A percentile compares a stretch with the other conserved stretches of the same genome.
Evolutionary conservation across 768 basidiomycete species (phyloP).

Genomic region (Trametes meyenii): DNA sequence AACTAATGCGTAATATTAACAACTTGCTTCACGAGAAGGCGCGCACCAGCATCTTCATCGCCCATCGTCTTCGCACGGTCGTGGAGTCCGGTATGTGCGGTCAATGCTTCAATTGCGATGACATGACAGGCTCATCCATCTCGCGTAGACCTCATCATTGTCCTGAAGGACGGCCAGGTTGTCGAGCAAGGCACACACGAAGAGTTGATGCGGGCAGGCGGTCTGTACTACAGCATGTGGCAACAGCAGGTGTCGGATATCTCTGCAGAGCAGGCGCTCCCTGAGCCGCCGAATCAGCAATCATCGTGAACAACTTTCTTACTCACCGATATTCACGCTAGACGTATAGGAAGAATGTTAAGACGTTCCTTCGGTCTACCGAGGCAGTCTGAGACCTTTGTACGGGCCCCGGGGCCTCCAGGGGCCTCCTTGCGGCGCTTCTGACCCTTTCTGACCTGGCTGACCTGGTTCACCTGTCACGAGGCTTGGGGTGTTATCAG

Average conservation of each 20-base stretch:
- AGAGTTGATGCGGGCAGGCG: slow-evolving; percentile 69
- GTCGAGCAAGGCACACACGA: slow-evolving; percentile 95
- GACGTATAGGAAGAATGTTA: neutral
- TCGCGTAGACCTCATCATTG: slow-evolving; percentile 82
- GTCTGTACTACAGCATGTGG: slow-evolving; percentile 85
- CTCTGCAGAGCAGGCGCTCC: slow-evolving; percentile 10
- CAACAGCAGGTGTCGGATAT: slow-evolving; percentile 58
- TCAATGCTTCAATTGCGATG: neutral
- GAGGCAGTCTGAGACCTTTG: too few species aligned
- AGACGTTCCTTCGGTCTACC: neutral
- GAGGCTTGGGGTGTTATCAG: slow-evolving; percentile 1
- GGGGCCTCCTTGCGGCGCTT: neutral
- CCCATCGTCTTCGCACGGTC: slow-evolving; percentile 87
- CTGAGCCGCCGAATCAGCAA: neutral
- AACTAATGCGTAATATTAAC: slow-evolving; percentile 95
- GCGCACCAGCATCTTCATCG: slow-evolving; percentile 95
- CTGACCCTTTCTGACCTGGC: neutral
- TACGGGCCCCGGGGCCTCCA: too few species aligned
- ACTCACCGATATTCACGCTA: neutral
- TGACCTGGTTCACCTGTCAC: slow-evolving; percentile 2
- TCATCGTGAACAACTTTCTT: neutral
- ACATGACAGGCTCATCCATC: slow-evolving; percentile 3
- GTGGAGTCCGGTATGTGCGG: slow-evolving; percentile 73
- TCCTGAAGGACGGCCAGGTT: slow-evolving; percentile 87
- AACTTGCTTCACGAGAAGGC: slow-evolving; percentile 70